Conservation (phyloP, 306 rosid genomes). For the Prunus mira region DNA sequence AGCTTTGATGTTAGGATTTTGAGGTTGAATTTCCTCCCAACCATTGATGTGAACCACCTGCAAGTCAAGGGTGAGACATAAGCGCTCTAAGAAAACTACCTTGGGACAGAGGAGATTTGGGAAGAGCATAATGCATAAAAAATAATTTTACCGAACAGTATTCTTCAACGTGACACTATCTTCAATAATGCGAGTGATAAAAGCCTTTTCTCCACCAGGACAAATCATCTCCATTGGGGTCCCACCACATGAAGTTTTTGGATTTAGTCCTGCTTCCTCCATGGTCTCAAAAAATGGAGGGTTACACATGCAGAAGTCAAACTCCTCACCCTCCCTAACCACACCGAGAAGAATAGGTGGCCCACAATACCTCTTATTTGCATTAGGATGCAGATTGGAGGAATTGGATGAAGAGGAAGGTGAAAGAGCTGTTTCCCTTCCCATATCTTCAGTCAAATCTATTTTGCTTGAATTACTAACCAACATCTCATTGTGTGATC, state of each 20-base stretch:
- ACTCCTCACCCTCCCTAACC: constrained; percentile 68
- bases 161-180: constrained; percentile 65
- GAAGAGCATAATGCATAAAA: not conserved
- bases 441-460: constrained; percentile 15
- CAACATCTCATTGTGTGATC: constrained; percentile 21
- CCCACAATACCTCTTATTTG: constrained; percentile 46
- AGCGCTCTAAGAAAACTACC: not conserved
- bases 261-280: constrained; percentile 85
- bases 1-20: constrained; percentile 63
- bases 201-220: constrained; percentile 88
- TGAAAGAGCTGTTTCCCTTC: constrained; percentile 25
- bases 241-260: constrained; percentile 86
- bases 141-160: constrained; percentile 47
- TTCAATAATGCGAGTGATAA: constrained; percentile 67
- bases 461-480: constrained; percentile 16
- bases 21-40: constrained; percentile 60
- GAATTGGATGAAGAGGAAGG: constrained; percentile 39
- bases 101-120: not conserved
- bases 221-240: constrained; percentile 78
- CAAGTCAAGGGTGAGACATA: constrained; percentile 14
- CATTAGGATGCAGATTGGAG: constrained; percentile 23
- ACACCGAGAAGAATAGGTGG: constrained; percentile 77
- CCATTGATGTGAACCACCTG: constrained; percentile 91
- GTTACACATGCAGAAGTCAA: constrained; percentile 97
- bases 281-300: constrained; percentile 88